Evolutionary conservation across 2,329 filamentous ascomycete genomes (phyloP), one percentile per base, ranked within the genome.

Genomic region (Macrophomina tecta): DNA sequence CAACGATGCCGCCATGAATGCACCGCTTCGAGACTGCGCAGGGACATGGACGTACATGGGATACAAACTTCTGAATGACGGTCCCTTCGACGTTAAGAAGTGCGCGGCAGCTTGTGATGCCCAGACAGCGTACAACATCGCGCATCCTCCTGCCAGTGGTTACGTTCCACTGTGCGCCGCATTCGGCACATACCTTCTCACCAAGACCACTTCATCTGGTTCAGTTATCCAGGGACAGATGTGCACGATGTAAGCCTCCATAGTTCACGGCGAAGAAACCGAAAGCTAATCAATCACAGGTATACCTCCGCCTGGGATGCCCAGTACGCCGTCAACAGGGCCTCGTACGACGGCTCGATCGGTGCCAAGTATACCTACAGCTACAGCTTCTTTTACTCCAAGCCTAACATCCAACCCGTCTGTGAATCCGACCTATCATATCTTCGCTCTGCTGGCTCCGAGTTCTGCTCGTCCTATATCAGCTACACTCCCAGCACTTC

Each of bases 181-280:
- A 68, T 74, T 73, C 69, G 75, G 76, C 61, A 76, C 76, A 3
- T 77, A 77, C 66, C 56, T 76, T 7, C 68, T 77, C 9, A 68
- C 71, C 48, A 72, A 72, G 55, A 70, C 74, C 55, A 67, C 65
- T 1, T 67, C 68, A 32, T 65, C 68, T 32, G 56, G 56, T 16
- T 61, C 56, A 6, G 30, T n/a, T 28, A 14, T 61, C 42, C 65
- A 68, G 55, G 36, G 70, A 3, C 74, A 78, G 68, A 73, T 74
- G 68, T 64, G 61, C 18, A 53, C 46, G 9, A 53, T 64, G 61
- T 64, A 23, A 23, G 23, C 23, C 23, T 23, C 23, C 23, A 23
- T 23, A 23, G 23, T 23, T 3, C 23, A 23, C 23, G 23, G 23
- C 23, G 23, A 23, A 23, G 23, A 23, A 23, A 23, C 23, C 23